phyloP scores from a whole-genome alignment of 2,329 filamentous ascomycete genomes.

The Seiridium unicorne region DNA sequence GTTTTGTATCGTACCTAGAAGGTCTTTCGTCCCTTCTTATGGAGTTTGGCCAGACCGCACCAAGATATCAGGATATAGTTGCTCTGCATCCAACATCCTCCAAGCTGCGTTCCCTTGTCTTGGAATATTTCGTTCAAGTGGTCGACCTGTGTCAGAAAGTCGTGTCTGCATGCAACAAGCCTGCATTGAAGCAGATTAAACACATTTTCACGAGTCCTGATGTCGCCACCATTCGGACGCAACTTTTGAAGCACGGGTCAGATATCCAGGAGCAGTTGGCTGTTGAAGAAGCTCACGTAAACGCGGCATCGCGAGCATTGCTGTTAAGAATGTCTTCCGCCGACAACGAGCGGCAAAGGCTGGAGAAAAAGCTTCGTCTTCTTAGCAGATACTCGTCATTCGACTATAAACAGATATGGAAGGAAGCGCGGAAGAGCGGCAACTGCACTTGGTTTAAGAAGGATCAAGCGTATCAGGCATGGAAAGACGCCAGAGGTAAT shows the following conservation, averaged over 20 bases:
- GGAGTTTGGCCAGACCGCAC: neutral
- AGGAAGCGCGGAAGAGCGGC: neutral
- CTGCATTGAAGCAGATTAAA: neutral
- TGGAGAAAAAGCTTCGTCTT: neutral
- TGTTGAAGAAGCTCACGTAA: no score
- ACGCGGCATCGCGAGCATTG: no score
- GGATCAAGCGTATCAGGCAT: neutral
- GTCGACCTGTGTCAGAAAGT: neutral
- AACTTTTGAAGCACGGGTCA: neutral
- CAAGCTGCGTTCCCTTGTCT: neutral
- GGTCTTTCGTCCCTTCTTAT: neutral
- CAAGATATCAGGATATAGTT: neutral
- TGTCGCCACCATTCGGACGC: neutral
- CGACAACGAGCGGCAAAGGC: neutral
- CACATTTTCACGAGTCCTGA: neutral
- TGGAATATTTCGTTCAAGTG: neutral
- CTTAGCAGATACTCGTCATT: neutral
- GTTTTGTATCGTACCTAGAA: neutral
- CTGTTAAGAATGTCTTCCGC: neutral
- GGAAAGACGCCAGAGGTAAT: neutral
- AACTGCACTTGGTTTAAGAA: neutral
- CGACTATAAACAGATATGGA: neutral
- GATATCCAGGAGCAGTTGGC: neutral
- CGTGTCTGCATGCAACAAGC: neutral
- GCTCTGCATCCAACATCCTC: neutral